phyloP scores from a whole-genome alignment of 2,329 filamentous ascomycete genomes.

The Didymella segeticola region DNA sequence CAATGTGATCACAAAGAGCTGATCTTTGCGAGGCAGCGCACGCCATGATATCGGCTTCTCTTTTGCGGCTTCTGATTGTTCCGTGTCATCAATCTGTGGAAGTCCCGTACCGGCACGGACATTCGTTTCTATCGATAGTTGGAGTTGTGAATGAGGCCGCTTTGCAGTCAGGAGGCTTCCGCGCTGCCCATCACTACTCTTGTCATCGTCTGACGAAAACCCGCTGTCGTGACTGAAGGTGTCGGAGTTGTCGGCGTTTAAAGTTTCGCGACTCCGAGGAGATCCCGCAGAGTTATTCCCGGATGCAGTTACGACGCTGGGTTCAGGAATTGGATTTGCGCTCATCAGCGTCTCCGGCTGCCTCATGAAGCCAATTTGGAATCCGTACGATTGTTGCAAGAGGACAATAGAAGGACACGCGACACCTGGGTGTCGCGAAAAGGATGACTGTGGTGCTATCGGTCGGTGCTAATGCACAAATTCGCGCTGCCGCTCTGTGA shows the following conservation, averaged over 20 bases:
- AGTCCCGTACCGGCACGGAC: constrained; percentile 22
- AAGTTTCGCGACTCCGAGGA: constrained; percentile 1
- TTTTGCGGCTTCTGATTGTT: constrained; percentile 38
- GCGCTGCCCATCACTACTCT: not conserved
- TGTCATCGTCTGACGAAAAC: not conserved
- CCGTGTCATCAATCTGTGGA: constrained; percentile 30
- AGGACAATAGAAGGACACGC: not conserved
- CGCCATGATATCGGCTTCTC: constrained; percentile 69
- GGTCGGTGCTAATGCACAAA: constrained; percentile 8
- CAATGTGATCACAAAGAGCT: constrained; percentile 78
- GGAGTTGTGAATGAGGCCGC: constrained; percentile 8
- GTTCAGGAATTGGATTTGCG: not conserved
- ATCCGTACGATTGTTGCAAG: not conserved
- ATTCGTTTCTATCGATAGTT: constrained; percentile 32
- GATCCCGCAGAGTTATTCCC: constrained; percentile 2
- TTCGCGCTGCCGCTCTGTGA: not conserved
- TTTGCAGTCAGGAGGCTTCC: not conserved
- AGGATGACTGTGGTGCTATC: not conserved
- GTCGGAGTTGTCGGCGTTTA: constrained; percentile 3
- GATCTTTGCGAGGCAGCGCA: constrained; percentile 76
- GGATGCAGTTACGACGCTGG: constrained; percentile 12
- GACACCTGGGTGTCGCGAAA: constrained; percentile 4
- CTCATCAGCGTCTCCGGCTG: constrained; percentile 10
- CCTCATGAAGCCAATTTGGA: constrained; percentile 1
- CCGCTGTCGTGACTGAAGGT: not conserved